These are phyloP conservation scores for Yarrowia sp. DNA, from an alignment of 805 yeast genomes.

Conservation along the genomic window DNA sequence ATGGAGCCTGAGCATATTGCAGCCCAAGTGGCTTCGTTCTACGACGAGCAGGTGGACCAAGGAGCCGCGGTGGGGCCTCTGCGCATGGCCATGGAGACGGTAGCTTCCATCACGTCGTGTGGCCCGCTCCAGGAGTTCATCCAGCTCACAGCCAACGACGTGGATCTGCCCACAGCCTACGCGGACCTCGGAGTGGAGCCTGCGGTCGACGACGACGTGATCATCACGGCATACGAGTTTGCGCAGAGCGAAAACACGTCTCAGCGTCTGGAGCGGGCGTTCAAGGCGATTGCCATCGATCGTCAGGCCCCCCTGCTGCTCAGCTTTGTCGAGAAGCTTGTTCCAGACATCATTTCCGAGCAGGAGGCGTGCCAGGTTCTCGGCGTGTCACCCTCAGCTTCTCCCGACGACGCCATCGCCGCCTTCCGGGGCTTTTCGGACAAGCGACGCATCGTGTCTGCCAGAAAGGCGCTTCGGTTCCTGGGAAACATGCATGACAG, in stretches of 20 bases:
- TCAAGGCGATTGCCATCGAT: constrained; percentile 37
- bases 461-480: constrained; percentile 53
- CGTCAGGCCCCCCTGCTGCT: constrained; percentile 36
- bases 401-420: background rate
- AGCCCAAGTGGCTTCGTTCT: constrained; percentile 11
- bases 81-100: constrained; percentile 30
- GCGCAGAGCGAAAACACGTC: constrained; percentile 41
- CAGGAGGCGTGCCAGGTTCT: constrained; percentile 7
- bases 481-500: constrained; percentile 58
- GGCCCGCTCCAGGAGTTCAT: constrained; percentile 28
- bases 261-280: constrained; percentile 32
- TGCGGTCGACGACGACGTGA: constrained; percentile 63
- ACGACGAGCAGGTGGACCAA: constrained; percentile 10
- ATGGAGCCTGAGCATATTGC: constrained; percentile 24
- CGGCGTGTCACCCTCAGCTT: background rate
- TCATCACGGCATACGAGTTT: constrained; percentile 70
- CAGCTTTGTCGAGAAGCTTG: constrained; percentile 34
- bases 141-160: constrained; percentile 45
- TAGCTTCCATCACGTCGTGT: constrained; percentile 30
- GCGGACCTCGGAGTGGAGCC: constrained; percentile 50
- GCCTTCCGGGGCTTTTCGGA: constrained; percentile 12
- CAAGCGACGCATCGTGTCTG: constrained; percentile 8
- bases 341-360: constrained; percentile 3
- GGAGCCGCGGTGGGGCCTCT: constrained; percentile 15
- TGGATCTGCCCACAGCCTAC: constrained; percentile 52